These are phyloP conservation scores for Roridomyces roridus DNA, from an alignment of 768 basidiomycete species.

Conservation along the genomic window DNA sequence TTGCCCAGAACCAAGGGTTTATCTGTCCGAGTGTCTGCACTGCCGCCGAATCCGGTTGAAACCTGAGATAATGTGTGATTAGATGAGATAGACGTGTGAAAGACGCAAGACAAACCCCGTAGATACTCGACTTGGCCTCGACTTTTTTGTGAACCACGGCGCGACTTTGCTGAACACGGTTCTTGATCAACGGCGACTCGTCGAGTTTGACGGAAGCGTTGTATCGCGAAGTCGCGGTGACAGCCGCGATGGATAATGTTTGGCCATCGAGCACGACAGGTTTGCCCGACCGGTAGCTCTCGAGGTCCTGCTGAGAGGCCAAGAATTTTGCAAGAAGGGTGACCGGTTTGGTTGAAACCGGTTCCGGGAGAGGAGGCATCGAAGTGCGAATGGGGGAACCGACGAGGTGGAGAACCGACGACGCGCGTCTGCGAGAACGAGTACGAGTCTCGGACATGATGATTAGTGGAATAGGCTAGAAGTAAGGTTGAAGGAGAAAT, in stretches of 20 bases:
- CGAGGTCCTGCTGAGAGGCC: conserved; percentile 64
- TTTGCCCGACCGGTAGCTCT: conserved; percentile 70
- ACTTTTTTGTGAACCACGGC: conserved; percentile 72
- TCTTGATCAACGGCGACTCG: conserved; percentile 50
- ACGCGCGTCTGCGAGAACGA: conserved; percentile 17
- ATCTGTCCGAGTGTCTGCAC: conserved; percentile 84
- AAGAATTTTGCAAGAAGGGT: conserved; percentile 62
- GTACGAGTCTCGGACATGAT: conserved; percentile 26
- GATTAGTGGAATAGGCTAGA: conserved; percentile 9
- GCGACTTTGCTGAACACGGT: conserved; percentile 67
- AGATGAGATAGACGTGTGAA: background rate
- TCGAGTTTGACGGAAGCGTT: conserved; percentile 57
- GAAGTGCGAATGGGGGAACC: conserved; percentile 23
- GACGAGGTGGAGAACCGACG: conserved; percentile 18
- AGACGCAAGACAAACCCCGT: conserved; percentile 61
- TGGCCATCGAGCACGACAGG: conserved; percentile 73
- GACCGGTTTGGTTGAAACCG: conserved; percentile 23
- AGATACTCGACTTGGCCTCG: conserved; percentile 70
- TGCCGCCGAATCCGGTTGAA: conserved; percentile 86
- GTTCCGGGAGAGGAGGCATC: conserved; percentile 20
- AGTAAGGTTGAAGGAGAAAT: conserved; percentile 2
- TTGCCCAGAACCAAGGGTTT: conserved; percentile 75
- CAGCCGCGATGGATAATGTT: conserved; percentile 74
- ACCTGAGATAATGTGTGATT: conserved; percentile 74
- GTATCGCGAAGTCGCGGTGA: conserved; percentile 78